These are phyloP conservation scores for Annulohypoxylon stygium DNA, from an alignment of 495 filamentous ascomycete species.

Conservation along the genomic window DNA sequence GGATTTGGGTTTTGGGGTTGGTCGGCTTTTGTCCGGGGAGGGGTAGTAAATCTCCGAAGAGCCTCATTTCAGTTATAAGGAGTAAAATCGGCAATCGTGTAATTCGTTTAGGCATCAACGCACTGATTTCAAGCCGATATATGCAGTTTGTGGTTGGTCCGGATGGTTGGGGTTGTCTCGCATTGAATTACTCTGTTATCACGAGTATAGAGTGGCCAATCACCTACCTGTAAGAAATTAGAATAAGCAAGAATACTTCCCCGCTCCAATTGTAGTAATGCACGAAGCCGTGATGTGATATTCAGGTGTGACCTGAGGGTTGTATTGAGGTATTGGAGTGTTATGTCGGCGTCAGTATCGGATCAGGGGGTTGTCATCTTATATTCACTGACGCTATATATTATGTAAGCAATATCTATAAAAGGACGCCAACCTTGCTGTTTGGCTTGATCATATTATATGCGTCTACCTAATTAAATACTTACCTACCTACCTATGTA, in stretches of 20 bases:
- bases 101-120: conserved; percentile 27
- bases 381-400: no score
- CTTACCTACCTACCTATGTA: background rate
- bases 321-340: conserved; percentile 3
- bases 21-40: background rate
- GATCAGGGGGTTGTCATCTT: background rate
- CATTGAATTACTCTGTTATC: background rate
- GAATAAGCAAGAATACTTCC: conserved; percentile 7
- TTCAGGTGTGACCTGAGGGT: conserved; percentile 1
- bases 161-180: conserved; percentile 8
- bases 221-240: background rate
- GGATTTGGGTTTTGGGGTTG: background rate
- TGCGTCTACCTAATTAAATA: no score
- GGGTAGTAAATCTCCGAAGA: conserved; percentile 5
- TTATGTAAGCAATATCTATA: background rate
- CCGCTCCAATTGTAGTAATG: conserved; percentile 18
- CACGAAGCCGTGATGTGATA: conserved; percentile 7
- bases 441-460: background rate
- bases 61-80: conserved; percentile 17
- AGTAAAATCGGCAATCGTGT: conserved; percentile 10
- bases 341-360: background rate
- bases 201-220: conserved; percentile 21
- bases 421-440: background rate
- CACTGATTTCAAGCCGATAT: conserved; percentile 13
- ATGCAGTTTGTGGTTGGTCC: conserved; percentile 26